These are phyloP conservation scores for Pseudozyma sp. DNA, from an alignment of 1,284 basidiomycete species.

Conservation along the genomic window DNA sequence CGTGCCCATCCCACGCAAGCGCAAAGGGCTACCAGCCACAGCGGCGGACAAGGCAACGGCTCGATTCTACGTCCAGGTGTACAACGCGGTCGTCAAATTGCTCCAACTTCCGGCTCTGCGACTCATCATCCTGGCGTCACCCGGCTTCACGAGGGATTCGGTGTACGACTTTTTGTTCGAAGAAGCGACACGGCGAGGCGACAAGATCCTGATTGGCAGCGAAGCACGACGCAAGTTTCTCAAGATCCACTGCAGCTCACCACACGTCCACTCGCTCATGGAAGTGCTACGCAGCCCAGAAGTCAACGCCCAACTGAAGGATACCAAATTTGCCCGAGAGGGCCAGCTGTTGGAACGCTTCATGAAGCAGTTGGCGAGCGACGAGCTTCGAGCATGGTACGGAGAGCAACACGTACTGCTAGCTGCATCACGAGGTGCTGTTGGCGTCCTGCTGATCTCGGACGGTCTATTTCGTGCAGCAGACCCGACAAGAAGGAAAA, in stretches of 20 bases:
- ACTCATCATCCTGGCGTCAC: constrained; percentile 94
- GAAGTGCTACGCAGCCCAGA: constrained; percentile 90
- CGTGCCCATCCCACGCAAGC: constrained; percentile 87
- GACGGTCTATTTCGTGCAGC: constrained; percentile 85
- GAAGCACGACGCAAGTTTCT: constrained; percentile 84
- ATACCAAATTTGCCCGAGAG: constrained; percentile 97
- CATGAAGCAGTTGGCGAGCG: constrained; percentile 87
- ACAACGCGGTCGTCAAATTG: constrained; percentile 87
- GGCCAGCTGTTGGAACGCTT: constrained; percentile 72
- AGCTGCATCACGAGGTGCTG: constrained; percentile 90
- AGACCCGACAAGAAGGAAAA: constrained; percentile 69
- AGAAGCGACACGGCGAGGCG: constrained; percentile 75
- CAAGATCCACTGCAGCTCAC: constrained; percentile 89
- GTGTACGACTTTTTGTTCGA: constrained; percentile 79
- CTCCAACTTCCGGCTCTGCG: constrained; percentile 85
- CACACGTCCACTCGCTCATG: constrained; percentile 94
- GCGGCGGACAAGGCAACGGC: constrained; percentile 58
- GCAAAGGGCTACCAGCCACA: constrained; percentile 62
- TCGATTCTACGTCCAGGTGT: constrained; percentile 86
- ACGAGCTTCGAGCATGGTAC: constrained; percentile 98
- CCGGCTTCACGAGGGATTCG: constrained; percentile 92
- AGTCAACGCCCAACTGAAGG: constrained; percentile 79
- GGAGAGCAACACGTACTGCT: constrained; percentile 92
- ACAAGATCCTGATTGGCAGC: constrained; percentile 79
- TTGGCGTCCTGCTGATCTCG: constrained; percentile 93